These are phyloP conservation scores for Solanum chiquidenum DNA, from an alignment of 257 asterid genomes.

Conservation along the genomic window DNA sequence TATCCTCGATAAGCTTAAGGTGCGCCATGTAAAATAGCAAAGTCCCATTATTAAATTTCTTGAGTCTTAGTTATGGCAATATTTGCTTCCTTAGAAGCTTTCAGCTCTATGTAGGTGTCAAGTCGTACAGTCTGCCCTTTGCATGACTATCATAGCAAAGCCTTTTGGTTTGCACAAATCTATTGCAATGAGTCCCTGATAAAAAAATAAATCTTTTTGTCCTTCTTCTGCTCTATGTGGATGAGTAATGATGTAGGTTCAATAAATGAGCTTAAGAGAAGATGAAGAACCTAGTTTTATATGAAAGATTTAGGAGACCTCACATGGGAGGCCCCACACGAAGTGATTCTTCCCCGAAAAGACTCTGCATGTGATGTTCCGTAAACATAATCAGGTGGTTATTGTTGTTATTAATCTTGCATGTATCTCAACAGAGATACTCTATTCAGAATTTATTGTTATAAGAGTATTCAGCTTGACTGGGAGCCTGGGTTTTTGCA, in stretches of 20 bases:
- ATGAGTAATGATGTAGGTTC: neutral
- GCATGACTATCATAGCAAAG: neutral
- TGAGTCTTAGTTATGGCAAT: neutral
- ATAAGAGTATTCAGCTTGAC: neutral
- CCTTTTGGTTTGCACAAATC: neutral
- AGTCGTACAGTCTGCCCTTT: neutral
- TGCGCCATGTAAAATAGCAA: neutral
- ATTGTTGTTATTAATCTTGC: neutral
- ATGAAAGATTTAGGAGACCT: neutral
- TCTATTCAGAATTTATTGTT: neutral
- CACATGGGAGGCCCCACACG: neutral
- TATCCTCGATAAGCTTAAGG: neutral
- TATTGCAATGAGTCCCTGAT: neutral
- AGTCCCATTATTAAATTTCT: neutral
- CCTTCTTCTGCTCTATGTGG: neutral
- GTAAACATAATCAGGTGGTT: neutral
- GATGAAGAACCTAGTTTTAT: neutral
- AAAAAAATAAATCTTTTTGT: neutral
- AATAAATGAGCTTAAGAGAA: neutral
- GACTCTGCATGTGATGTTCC: neutral
- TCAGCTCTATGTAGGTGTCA: neutral
- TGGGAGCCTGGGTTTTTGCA: neutral
- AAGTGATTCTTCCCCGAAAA: neutral
- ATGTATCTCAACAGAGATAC: neutral
- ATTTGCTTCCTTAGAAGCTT: neutral